Percentiles rank a stretch among this genome's conserved stretches.
Evolutionary conservation across 768 basidiomycete genomes (phyloP).

Genomic region (Steccherinum ochraceum): DNA sequence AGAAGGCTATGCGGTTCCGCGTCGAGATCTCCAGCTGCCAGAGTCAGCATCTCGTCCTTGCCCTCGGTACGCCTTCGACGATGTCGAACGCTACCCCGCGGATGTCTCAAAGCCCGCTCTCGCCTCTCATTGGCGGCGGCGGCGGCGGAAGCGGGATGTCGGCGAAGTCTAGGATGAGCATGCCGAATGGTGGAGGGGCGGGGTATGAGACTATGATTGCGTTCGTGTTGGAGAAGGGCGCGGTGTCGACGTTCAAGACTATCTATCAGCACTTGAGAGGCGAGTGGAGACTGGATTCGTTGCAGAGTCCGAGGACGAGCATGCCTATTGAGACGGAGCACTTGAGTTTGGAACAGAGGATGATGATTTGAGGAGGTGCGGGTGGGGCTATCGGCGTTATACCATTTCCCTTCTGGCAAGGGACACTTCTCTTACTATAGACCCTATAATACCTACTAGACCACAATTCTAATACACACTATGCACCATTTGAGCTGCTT

Average conservation of each 20-base stretch:
- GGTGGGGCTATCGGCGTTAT: too few relatives aligned
- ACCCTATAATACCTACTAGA: too few relatives aligned
- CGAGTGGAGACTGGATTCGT: conserved; percentile 48
- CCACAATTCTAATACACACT: too few relatives aligned
- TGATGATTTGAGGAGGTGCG: conserved; percentile 12
- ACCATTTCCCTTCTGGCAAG: neutral
- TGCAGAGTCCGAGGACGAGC: conserved; percentile 17
- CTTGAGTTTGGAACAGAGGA: conserved; percentile 18
- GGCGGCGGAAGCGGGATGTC: neutral
- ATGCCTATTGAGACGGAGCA: conserved; percentile 2
- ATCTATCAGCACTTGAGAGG: conserved; percentile 69
- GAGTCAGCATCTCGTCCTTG: neutral
- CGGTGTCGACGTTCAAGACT: conserved; percentile 76
- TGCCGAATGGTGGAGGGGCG: conserved; percentile 20
- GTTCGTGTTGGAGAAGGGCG: conserved; percentile 87
- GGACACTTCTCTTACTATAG: neutral
- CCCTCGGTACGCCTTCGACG: conserved; percentile 3
- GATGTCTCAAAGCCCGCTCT: conserved; percentile 19
- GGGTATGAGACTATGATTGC: conserved; percentile 61
- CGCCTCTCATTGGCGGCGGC: conserved; percentile 5
- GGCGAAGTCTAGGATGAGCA: conserved; percentile 18
- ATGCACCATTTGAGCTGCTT: too few relatives aligned
- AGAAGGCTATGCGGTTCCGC: conserved; percentile 79
- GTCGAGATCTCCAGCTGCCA: conserved; percentile 57
- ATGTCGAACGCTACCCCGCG: conserved; percentile 19